Evolutionary conservation across 164 flowering plant genomes (phyloP).

Genomic region (Umbellularia californica): DNA sequence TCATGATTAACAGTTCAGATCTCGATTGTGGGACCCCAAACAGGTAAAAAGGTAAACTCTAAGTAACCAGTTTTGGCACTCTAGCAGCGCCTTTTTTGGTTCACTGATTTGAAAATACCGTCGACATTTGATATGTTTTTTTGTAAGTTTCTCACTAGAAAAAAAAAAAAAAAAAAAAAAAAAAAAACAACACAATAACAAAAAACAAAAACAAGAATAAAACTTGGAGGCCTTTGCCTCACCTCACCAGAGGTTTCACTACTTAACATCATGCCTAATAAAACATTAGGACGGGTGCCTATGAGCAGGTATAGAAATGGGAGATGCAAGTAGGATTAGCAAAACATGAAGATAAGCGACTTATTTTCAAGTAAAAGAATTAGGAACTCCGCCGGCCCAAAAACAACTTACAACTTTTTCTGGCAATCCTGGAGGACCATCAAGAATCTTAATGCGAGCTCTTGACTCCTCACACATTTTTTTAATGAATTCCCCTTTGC

Average conservation of each 20-base stretch:
- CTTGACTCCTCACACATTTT: conserved; percentile 88
- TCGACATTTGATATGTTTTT: too few species aligned
- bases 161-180: too few species aligned
- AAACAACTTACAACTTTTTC: conserved; percentile 85
- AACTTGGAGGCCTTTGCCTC: not conserved
- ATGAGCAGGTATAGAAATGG: not conserved
- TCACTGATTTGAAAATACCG: too few species aligned
- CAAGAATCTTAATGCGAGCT: conserved; percentile 93
- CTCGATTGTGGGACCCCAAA: too few species aligned
- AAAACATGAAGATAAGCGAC: not conserved
- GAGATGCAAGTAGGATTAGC: not conserved
- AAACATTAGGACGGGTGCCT: not conserved
- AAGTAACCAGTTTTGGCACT: too few species aligned
- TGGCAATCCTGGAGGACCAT: conserved; percentile 83
- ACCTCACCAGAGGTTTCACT: not conserved
- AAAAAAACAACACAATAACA: too few species aligned
- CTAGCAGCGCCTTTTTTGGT: too few species aligned
- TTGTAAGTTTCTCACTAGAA: too few species aligned
- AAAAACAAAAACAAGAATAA: too few species aligned
- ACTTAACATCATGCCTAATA: not conserved
- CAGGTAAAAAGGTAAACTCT: too few species aligned
- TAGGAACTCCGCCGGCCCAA: not conserved
- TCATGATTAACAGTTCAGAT: too few species aligned
- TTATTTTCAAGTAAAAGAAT: not conserved
- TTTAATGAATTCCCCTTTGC: conserved; percentile 92